Percentiles rank a stretch among this genome's conserved stretches.
phyloP scores from a whole-genome alignment of 768 basidiomycete genomes.

The Russula griseocarnosa region DNA sequence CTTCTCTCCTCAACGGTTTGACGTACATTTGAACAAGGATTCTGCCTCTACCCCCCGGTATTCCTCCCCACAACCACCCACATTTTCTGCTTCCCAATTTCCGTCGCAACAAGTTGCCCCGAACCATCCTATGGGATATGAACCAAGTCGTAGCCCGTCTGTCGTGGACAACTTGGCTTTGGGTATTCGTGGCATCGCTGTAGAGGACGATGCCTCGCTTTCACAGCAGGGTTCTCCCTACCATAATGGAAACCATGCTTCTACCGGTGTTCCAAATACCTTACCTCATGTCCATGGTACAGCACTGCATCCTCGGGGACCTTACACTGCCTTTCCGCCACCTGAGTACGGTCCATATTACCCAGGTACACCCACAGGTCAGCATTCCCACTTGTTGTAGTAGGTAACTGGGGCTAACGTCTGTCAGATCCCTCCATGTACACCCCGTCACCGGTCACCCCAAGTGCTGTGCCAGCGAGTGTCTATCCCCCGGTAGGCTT shows the following conservation, averaged over 20 bases:
- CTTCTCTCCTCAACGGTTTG: constrained; percentile 54
- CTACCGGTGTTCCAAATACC: constrained; percentile 34
- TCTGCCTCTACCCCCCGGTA: constrained; percentile 40
- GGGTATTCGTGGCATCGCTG: constrained; percentile 57
- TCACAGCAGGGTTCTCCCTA: constrained; percentile 34
- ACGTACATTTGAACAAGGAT: constrained; percentile 44
- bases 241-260: constrained; percentile 37
- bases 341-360: constrained; percentile 62
- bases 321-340: constrained; percentile 50
- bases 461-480: constrained; percentile 40
- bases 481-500: constrained; percentile 46
- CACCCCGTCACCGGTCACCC: constrained; percentile 44
- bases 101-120: constrained; percentile 32
- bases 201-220: constrained; percentile 49
- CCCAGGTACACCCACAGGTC: constrained; percentile 43
- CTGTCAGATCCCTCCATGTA: constrained; percentile 51
- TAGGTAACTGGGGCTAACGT: constrained; percentile 49
- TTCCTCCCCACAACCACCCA: constrained; percentile 42
- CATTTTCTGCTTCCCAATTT: constrained; percentile 37
- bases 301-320: constrained; percentile 43
- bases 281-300: constrained; percentile 43
- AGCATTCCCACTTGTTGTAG: constrained; percentile 44
- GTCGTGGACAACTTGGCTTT: constrained; percentile 49
- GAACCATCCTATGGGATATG: constrained; percentile 34
- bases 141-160: constrained; percentile 39